Percentiles rank a stretch among this genome's conserved stretches.
phyloP scores from a whole-genome alignment of 768 basidiomycete genomes.

The Termitomyces sp. region DNA sequence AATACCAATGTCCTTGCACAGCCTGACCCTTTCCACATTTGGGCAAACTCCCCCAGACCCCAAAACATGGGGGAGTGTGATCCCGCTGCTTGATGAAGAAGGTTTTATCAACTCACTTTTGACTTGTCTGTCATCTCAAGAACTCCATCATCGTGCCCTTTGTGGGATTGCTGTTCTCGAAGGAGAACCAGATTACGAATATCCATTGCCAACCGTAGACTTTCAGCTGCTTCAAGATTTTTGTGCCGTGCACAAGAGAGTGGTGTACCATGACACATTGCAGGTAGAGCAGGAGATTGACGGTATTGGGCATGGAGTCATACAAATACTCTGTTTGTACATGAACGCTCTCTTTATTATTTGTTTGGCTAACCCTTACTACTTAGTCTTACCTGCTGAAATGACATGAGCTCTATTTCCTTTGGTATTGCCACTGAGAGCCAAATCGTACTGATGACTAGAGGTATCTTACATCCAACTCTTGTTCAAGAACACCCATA shows the following conservation, averaged over 20 bases:
- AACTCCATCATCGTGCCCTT: not conserved
- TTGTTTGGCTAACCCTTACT: not conserved
- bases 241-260: not conserved
- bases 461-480: too few species aligned
- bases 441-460: too few species aligned
- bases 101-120: not conserved
- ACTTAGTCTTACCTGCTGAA: not conserved
- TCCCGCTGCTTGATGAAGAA: not conserved
- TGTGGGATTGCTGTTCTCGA: not conserved
- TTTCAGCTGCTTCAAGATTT: not conserved
- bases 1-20: too few species aligned
- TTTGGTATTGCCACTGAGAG: not conserved
- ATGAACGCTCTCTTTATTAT: not conserved
- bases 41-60: too few species aligned
- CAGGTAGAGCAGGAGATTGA: not conserved
- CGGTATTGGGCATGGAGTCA: not conserved
- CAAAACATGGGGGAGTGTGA: too few species aligned
- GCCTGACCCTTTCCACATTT: too few species aligned
- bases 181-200: not conserved
- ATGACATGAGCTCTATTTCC: not conserved
- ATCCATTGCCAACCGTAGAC: not conserved
- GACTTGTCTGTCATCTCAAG: not conserved
- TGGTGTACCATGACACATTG: not conserved
- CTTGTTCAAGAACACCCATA: too few species aligned
- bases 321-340: not conserved